A percentile compares a stretch with the other conserved stretches of the same genome.
Evolutionary conservation across 106 monocot genomes (phyloP).

Genomic region (Dendrobium catenatum): DNA sequence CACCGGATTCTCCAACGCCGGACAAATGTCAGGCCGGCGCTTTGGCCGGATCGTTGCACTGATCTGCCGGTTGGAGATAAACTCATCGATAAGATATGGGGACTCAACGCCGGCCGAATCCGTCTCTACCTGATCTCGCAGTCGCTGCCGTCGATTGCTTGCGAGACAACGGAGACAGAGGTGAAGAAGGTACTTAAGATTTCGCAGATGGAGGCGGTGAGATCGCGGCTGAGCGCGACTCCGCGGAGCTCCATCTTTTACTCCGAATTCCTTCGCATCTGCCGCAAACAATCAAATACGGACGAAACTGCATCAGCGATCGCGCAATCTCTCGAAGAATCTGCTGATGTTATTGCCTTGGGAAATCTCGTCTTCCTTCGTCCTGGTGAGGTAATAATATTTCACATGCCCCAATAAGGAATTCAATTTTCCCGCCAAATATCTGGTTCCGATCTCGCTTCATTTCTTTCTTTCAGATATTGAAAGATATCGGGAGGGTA

Average conservation of each 20-base stretch:
- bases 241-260: background rate
- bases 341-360: background rate
- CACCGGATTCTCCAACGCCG: background rate
- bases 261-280: background rate
- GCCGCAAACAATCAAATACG: background rate
- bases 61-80: background rate
- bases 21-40: background rate
- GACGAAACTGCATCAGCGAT: background rate
- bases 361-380: slow-evolving; percentile 7
- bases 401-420: background rate
- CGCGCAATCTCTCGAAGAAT: slow-evolving; percentile 3
- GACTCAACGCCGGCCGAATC: background rate
- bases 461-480: background rate
- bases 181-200: background rate
- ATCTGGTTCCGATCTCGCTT: background rate
- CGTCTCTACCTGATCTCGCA: background rate
- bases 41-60: background rate
- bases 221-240: background rate
- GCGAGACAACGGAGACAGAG: background rate
- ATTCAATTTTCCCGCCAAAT: background rate
- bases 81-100: background rate
- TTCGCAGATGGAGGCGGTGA: slow-evolving; percentile 4
- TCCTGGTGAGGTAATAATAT: slow-evolving; percentile 1
- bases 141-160: background rate
- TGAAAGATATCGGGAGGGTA: background rate